phyloP scores from a whole-genome alignment of 2,329 filamentous ascomycete species.

The Ophiostoma perfectum region DNA sequence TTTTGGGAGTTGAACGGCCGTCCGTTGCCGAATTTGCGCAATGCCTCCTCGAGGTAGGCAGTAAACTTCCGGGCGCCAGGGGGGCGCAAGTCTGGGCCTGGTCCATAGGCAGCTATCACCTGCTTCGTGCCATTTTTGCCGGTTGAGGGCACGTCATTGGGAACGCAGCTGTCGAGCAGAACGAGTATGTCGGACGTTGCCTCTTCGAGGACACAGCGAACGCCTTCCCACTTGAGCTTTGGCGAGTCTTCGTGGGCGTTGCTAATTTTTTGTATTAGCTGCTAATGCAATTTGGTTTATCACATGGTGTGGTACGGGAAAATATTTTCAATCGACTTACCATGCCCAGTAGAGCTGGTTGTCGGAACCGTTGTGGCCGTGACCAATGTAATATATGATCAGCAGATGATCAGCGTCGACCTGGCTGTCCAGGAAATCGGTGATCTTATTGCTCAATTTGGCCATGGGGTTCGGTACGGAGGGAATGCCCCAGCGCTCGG shows the following conservation, averaged over 20 bases:
- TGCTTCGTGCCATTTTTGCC: conserved; percentile 56
- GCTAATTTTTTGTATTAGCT: conserved; percentile 36
- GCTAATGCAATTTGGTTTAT: neutral
- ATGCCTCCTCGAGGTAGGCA: conserved; percentile 49
- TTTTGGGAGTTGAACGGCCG: conserved; percentile 53
- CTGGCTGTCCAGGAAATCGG: conserved; percentile 51
- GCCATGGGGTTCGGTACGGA: conserved; percentile 53
- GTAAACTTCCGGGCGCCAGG: conserved; percentile 53
- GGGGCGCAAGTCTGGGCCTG: conserved; percentile 46
- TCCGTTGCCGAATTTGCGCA: conserved; percentile 48
- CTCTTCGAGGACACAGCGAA: conserved; percentile 58
- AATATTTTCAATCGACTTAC: conserved; percentile 41
- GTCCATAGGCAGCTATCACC: conserved; percentile 54
- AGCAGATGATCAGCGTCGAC: conserved; percentile 54
- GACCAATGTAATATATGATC: conserved; percentile 60
- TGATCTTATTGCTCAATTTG: conserved; percentile 57
- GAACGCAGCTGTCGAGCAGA: conserved; percentile 56
- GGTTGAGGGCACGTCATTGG: conserved; percentile 46
- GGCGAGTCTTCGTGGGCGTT: conserved; percentile 53
- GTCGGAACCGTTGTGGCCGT: conserved; percentile 54
- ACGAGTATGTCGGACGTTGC: conserved; percentile 58
- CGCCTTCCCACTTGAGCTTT: conserved; percentile 58
- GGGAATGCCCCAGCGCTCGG: conserved; percentile 57
- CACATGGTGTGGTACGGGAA: neutral
- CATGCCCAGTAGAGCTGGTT: conserved; percentile 62